Conservation (phyloP, 2,329 filamentous ascomycete species). For the Cladophialophora psammophila region DNA sequence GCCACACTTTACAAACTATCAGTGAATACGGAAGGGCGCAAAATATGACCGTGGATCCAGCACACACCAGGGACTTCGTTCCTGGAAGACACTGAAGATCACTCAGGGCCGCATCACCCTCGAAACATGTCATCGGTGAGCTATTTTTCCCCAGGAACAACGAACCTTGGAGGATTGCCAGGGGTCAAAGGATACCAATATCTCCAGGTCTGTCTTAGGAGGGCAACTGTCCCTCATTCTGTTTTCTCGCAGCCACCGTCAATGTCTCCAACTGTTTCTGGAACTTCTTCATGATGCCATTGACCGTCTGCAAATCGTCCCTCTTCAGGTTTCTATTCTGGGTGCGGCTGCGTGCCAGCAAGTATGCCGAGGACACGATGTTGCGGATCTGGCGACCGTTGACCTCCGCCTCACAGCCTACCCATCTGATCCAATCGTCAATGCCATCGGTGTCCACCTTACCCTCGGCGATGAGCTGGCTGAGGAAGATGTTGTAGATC, state of each 20-base stretch:
- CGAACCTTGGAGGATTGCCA: too few relatives aligned
- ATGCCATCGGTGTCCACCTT: not conserved
- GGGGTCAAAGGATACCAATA: not conserved
- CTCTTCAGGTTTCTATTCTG: conserved; percentile 11
- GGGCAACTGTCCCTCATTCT: not conserved
- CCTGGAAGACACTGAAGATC: too few relatives aligned
- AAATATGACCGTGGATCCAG: too few relatives aligned
- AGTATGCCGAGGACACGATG: conserved; percentile 51
- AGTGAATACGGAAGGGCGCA: too few relatives aligned
- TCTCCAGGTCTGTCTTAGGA: not conserved
- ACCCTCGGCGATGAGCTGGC: not conserved
- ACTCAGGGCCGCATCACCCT: too few relatives aligned
- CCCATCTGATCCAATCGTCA: conserved; percentile 22
- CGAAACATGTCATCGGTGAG: too few relatives aligned
- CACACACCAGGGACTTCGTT: too few relatives aligned
- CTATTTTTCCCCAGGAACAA: too few relatives aligned
- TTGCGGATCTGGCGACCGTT: conserved; percentile 55
- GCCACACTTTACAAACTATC: too few relatives aligned
- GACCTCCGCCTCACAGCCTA: conserved; percentile 32
- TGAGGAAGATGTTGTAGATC: conserved; percentile 2
- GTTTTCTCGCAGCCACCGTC: not conserved
- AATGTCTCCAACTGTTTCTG: not conserved
- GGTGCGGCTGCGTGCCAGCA: conserved; percentile 45
- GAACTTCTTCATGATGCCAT: conserved; percentile 2
- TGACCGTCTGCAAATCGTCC: not conserved